These are phyloP conservation scores for Aphanomyces invadans DNA, from an alignment of 352 stramenopile species.

Conservation along the genomic window DNA sequence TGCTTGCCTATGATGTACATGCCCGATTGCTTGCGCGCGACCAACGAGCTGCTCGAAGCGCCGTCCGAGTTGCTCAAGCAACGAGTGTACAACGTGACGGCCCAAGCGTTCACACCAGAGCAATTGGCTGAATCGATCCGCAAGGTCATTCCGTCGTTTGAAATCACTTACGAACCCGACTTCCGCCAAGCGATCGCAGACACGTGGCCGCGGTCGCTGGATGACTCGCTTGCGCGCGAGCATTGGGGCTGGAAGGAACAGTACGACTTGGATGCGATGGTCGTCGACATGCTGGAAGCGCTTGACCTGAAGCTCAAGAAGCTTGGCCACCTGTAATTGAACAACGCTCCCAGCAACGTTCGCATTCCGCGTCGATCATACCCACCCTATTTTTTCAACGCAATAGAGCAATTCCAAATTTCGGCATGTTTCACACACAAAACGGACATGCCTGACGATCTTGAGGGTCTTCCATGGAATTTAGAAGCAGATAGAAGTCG, in stretches of 20 bases:
- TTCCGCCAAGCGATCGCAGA: conserved; percentile 88
- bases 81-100: conserved; percentile 88
- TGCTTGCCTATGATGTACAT: conserved; percentile 94
- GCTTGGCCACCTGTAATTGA: conserved; percentile 20
- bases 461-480: no score
- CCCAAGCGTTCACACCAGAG: conserved; percentile 82
- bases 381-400: no score
- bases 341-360: background rate
- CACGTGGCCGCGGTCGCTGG: conserved; percentile 83
- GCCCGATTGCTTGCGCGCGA: conserved; percentile 86
- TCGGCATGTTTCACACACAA: no score
- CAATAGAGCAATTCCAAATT: no score
- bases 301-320: conserved; percentile 70
- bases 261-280: conserved; percentile 85
- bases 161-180: conserved; percentile 83
- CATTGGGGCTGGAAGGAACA: conserved; percentile 87
- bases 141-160: conserved; percentile 81
- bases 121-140: conserved; percentile 79
- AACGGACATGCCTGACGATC: no score
- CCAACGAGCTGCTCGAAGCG: conserved; percentile 71
- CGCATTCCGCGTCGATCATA: no score
- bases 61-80: conserved; percentile 61
- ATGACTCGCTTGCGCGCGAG: conserved; percentile 69
- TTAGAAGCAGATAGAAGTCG: no score
- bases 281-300: conserved; percentile 84